phyloP scores from a whole-genome alignment of 257 asterid species.

The Nemophila menziesii region DNA sequence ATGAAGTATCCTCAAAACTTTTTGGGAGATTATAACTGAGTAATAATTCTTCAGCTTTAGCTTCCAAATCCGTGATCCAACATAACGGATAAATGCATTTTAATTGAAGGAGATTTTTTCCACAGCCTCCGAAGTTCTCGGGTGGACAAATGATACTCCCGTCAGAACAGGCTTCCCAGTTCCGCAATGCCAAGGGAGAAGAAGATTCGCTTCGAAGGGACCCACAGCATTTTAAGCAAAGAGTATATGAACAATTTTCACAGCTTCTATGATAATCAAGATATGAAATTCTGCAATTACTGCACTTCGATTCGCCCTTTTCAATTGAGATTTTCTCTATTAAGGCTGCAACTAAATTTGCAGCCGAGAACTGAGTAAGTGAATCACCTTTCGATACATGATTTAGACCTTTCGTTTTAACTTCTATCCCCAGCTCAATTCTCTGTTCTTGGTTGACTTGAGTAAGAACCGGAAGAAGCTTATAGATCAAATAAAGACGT shows the following conservation, averaged over 20 bases:
- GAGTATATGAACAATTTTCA: conserved; percentile 59
- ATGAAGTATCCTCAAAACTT: too few relatives aligned
- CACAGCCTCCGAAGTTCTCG: too few relatives aligned
- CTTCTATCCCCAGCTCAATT: conserved; percentile 63
- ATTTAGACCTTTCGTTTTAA: conserved; percentile 48
- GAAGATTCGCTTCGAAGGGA: conserved; percentile 35
- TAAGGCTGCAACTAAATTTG: conserved; percentile 14
- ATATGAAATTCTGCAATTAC: conserved; percentile 57
- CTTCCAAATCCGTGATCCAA: too few relatives aligned
- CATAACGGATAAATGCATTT: too few relatives aligned
- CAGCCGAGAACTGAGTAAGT: not conserved
- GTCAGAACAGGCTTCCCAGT: too few relatives aligned
- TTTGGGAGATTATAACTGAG: too few relatives aligned
- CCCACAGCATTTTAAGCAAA: conserved; percentile 74
- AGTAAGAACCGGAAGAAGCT: conserved; percentile 75
- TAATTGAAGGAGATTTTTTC: too few relatives aligned
- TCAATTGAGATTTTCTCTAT: conserved; percentile 58
- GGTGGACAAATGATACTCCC: too few relatives aligned
- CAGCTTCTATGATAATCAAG: conserved; percentile 92
- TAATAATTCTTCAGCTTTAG: too few relatives aligned
- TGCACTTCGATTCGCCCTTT: conserved; percentile 44
- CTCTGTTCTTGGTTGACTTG: conserved; percentile 53
- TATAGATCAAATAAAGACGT: conserved; percentile 54
- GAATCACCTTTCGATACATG: not conserved
- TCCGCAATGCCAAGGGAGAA: too few relatives aligned